Conservation (phyloP, 495 filamentous ascomycete genomes). For the Cairneyella variabilis region DNA sequence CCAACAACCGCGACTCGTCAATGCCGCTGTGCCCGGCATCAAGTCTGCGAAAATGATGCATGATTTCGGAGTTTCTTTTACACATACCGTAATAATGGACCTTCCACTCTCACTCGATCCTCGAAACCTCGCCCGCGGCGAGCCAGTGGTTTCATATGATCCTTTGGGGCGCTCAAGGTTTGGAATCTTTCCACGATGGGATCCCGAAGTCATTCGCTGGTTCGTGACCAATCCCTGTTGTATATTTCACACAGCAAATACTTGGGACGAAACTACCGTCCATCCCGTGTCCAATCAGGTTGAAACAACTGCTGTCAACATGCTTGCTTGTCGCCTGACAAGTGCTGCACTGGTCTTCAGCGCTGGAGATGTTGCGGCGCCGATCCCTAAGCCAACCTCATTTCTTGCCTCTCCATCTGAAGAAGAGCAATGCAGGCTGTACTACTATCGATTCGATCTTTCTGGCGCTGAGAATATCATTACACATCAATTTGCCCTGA, state of each 20-base stretch:
- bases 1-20: constrained; percentile 30
- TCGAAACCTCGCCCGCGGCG: constrained; percentile 47
- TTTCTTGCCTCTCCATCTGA: constrained; percentile 32
- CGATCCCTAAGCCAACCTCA: constrained; percentile 30
- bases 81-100: constrained; percentile 62
- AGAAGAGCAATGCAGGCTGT: constrained; percentile 60
- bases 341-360: constrained; percentile 55
- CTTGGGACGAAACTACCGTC: constrained; percentile 45
- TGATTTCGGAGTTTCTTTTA: constrained; percentile 59
- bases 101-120: constrained; percentile 61
- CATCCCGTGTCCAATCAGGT: not conserved
- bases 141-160: constrained; percentile 53
- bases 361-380: constrained; percentile 50
- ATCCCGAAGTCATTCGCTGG: constrained; percentile 52
- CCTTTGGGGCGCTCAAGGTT: constrained; percentile 49
- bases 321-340: constrained; percentile 60
- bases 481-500: constrained; percentile 56
- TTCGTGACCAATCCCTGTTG: constrained; percentile 60
- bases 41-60: constrained; percentile 66
- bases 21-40: constrained; percentile 48
- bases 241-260: constrained; percentile 66
- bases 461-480: constrained; percentile 32
- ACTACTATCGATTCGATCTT: constrained; percentile 58
- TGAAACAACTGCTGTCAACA: constrained; percentile 42
- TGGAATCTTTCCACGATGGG: constrained; percentile 57